Evolutionary conservation across 1,284 basidiomycete species (phyloP).

Genomic region (Boletus smithii): DNA sequence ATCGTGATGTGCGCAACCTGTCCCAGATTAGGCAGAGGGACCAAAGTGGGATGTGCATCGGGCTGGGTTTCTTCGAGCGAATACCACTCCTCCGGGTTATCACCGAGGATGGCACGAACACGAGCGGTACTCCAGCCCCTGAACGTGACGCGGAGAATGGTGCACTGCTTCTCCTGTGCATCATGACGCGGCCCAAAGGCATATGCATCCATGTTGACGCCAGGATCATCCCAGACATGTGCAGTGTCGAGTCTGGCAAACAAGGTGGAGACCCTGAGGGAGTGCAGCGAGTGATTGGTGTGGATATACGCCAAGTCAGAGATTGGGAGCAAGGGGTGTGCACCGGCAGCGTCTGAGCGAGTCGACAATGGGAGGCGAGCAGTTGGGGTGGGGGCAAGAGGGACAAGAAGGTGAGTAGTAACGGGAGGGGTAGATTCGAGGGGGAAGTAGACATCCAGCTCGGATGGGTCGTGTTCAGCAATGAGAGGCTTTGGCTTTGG

Average conservation of each 20-base stretch:
- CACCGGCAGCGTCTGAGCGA: slow-evolving; percentile 22
- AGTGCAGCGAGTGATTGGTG: slow-evolving; percentile 50
- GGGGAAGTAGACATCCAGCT: slow-evolving; percentile 63
- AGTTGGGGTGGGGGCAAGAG: slow-evolving; percentile 68
- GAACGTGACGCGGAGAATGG: slow-evolving; percentile 63
- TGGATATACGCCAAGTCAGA: slow-evolving; percentile 52
- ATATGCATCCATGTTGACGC: slow-evolving; percentile 57
- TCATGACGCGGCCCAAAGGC: slow-evolving; percentile 38
- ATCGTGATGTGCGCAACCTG: background rate
- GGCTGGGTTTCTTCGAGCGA: slow-evolving; percentile 52
- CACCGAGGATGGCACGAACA: slow-evolving; percentile 63
- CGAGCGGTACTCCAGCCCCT: slow-evolving; percentile 61
- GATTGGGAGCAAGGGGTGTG: slow-evolving; percentile 51
- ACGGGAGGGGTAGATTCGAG: slow-evolving; percentile 40
- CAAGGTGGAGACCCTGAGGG: slow-evolving; percentile 61
- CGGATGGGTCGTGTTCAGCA: slow-evolving; percentile 28
- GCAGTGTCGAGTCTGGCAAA: slow-evolving; percentile 64
- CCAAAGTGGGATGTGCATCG: slow-evolving; percentile 2
- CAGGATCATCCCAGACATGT: slow-evolving; percentile 57
- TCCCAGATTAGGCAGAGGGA: background rate
- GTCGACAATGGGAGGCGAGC: slow-evolving; percentile 54
- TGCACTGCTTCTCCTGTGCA: slow-evolving; percentile 42
- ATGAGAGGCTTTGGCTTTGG: slow-evolving; percentile 30
- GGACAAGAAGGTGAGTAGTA: slow-evolving; percentile 65
- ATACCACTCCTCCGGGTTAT: slow-evolving; percentile 70